Conservation (phyloP, 129 eudicot species). For the Lactuca saligna region DNA sequence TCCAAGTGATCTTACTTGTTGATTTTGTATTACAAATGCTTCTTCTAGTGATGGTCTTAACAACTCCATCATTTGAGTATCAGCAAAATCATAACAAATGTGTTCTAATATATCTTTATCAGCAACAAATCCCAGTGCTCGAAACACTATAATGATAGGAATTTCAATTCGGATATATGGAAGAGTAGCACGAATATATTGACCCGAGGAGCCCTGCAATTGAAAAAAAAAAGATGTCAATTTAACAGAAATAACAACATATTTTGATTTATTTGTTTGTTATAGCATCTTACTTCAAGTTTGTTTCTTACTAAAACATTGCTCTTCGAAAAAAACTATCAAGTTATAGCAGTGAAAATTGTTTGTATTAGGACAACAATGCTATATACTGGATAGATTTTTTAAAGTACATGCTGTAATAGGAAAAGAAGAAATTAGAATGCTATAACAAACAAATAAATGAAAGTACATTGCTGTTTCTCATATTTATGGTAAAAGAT, state of each 20-base stretch:
- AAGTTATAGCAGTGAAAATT: too few species aligned
- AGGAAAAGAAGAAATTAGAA: too few species aligned
- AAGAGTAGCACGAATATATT: slow-evolving; percentile 88
- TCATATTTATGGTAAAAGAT: too few species aligned
- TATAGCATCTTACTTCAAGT: too few species aligned
- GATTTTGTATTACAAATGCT: slow-evolving; percentile 96
- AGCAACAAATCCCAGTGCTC: slow-evolving; percentile 93
- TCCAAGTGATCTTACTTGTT: slow-evolving; percentile 48
- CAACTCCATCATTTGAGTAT: slow-evolving; percentile 99
- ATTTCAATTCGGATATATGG: slow-evolving; percentile 90
- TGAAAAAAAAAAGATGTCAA: neutral
- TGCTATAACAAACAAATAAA: neutral
- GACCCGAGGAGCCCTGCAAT: slow-evolving; percentile 93
- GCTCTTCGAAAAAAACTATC: too few species aligned
- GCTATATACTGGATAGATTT: too few species aligned
- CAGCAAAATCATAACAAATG: slow-evolving; percentile 86
- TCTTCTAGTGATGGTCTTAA: slow-evolving; percentile 94
- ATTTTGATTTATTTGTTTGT: too few species aligned
- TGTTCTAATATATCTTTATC: slow-evolving; percentile 93
- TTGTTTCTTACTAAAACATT: too few species aligned
- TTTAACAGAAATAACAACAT: neutral
- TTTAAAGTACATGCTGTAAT: too few species aligned
- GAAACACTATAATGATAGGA: slow-evolving; percentile 84
- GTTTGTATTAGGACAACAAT: too few species aligned
- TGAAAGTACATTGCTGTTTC: neutral